Conservation (phyloP, 257 asterid species). For the Primulina eburnea region DNA sequence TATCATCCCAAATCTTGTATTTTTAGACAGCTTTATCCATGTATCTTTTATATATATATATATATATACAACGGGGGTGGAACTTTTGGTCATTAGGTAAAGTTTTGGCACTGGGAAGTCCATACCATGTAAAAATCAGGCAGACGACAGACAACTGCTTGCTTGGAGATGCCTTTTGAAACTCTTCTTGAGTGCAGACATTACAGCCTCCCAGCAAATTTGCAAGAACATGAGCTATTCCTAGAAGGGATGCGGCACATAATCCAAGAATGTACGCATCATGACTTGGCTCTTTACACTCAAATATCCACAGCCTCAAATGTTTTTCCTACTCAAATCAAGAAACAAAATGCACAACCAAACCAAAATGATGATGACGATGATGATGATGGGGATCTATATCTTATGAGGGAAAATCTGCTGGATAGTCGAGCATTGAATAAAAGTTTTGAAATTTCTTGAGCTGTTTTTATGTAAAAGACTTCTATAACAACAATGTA, state of each 20-base stretch:
- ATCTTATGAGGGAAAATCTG: too few relatives aligned
- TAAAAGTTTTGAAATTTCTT: too few relatives aligned
- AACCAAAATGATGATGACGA: not conserved
- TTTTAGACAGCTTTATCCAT: not conserved
- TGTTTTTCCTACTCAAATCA: slow-evolving; percentile 57
- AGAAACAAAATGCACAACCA: not conserved
- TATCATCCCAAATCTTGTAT: not conserved
- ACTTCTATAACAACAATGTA: too few relatives aligned
- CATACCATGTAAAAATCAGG: slow-evolving; percentile 64
- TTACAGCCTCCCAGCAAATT: slow-evolving; percentile 69
- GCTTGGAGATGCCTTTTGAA: slow-evolving; percentile 53
- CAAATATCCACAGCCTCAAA: slow-evolving; percentile 67
- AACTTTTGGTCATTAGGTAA: too few relatives aligned
- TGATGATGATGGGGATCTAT: not conserved
- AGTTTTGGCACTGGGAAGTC: not conserved
- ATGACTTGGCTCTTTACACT: slow-evolving; percentile 88
- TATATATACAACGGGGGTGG: too few relatives aligned
- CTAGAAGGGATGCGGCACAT: slow-evolving; percentile 59
- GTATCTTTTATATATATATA: too few relatives aligned
- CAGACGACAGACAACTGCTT: slow-evolving; percentile 53
- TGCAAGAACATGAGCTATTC: slow-evolving; percentile 61
- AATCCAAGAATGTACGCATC: slow-evolving; percentile 71
- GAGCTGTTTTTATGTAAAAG: too few relatives aligned
- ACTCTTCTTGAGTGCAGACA: slow-evolving; percentile 36
- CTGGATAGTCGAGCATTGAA: too few relatives aligned